Base-by-base conservation (phyloP, 257 asterid species). In the Rhazya stricta region DNA sequence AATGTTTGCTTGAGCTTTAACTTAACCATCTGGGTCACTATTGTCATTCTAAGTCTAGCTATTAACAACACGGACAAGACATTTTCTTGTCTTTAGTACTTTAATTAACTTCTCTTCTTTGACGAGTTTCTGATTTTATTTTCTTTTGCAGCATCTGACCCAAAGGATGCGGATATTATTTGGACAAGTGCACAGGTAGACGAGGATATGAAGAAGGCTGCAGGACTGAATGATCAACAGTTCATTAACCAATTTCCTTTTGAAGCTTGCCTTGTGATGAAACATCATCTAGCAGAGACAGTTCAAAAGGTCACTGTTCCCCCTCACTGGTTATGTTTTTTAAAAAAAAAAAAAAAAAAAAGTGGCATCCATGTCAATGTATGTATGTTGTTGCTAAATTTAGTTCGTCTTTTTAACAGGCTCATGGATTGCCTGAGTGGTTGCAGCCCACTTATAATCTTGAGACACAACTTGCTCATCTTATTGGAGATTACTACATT, bases 191-290 rank as follows among this genome's bases (percentile, higher is more conserved):
- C 73, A 82, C 99, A 92, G 85, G 86, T 95, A 78, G 99, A 92
- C 75, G 96, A 92, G 70, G 99, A 91, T 86, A 79, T 85, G 91
- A 95, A 86, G 88, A 88, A 81, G 77, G 89, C 87, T 39, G 85
- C 81, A 34, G 99, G 97, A 74, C 83, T 94, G 81, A 88, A 77
- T 85, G 96, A 92, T 73, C 87, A 83, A 80, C 99, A 92, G 72
- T 87, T 81, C 83, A 78, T 85, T 36, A 92, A 95, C 86, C 99
- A 95, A 85, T 92, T 95, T 83, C 99, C 99, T 56, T 92, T 86
- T 72, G 98, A 92, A 86, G 98, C 99, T 74, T 92, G 96, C 84
- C 81, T 95, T 74, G 98, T 95, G 56, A 95, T 95, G 99, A 95
- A 95, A 84, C 98, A 95, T 85, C 94, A 95, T 81, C 82, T 95